Conservation (phyloP, 768 basidiomycete genomes). For the Amanita fuliginea region DNA sequence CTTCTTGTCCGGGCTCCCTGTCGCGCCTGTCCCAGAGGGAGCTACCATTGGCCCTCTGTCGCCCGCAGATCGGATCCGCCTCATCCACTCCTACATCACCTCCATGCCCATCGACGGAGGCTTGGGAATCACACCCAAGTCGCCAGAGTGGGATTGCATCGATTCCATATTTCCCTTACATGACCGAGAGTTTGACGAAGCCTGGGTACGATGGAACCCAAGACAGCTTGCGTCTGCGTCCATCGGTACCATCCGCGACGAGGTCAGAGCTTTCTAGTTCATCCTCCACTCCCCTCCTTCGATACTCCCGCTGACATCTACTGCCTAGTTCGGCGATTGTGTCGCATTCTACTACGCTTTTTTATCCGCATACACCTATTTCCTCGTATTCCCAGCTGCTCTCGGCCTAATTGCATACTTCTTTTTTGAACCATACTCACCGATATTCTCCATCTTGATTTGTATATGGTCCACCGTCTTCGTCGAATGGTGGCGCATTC, state of each 20-base stretch:
- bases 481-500: slow-evolving; percentile 88
- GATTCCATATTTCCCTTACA: slow-evolving; percentile 79
- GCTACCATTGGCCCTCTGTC: slow-evolving; percentile 37
- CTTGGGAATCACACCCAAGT: slow-evolving; percentile 67
- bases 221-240: slow-evolving; percentile 51
- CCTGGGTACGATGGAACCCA: slow-evolving; percentile 73
- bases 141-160: slow-evolving; percentile 68
- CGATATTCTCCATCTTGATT: slow-evolving; percentile 63
- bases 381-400: slow-evolving; percentile 64
- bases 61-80: slow-evolving; percentile 72
- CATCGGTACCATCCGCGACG: slow-evolving; percentile 61
- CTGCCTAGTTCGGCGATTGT: slow-evolving; percentile 59
- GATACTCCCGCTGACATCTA: neutral
- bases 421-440: slow-evolving; percentile 63
- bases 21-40: slow-evolving; percentile 33
- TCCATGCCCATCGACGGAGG: slow-evolving; percentile 69
- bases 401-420: slow-evolving; percentile 64
- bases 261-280: slow-evolving; percentile 34
- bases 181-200: slow-evolving; percentile 68
- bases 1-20: slow-evolving; percentile 67
- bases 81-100: slow-evolving; percentile 63
- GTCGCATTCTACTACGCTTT: slow-evolving; percentile 87
- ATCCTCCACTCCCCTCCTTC: neutral
- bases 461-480: slow-evolving; percentile 80
- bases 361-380: slow-evolving; percentile 72